Base-by-base conservation (phyloP, 2,329 filamentous ascomycete genomes). In the Teratosphaeria epicoccoides region DNA sequence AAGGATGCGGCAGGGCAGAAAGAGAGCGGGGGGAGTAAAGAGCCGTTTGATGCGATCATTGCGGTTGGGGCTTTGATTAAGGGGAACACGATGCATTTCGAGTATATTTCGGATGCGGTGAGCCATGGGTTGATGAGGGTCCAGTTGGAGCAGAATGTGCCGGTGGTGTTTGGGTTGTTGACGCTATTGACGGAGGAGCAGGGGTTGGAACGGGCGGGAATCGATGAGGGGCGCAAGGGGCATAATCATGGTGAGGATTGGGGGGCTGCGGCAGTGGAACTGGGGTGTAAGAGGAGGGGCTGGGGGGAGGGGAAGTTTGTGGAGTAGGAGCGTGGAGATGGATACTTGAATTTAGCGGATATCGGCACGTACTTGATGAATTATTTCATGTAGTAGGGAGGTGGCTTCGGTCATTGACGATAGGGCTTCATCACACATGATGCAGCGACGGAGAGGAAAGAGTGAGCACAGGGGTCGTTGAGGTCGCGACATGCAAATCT, bases 71-170 rank as follows among this genome's bases (percentile, higher is more conserved):
- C 95, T 52, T 81, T 98, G 55, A 96, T 98, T 74, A 98, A 98
- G 76, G 93, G 93, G 68, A 87, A 95, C 72, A 97, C 93, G 6
- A 96, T 96, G 89, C 93, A 98, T 73, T 98, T 98, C 66, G 93
- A 98, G 73, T 97, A 98, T 74, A 98, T 98, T 63, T 80, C 90
- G 43, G 93, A 97, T 58, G 82, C 88, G 40, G 89, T 94, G 6
- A 88, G 83, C 52, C 88, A 95, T 56, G 93, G 88, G 6, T 77
- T 98, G 55, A 98, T 98, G 93, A 83, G 88, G 58, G 83, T 97
- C 53, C 89, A 95, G 70, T 76, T 97, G 51, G 91, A 98, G 68
- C 83, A 82, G 9, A 87, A 88, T 44, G 81, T 95, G 48, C 93
- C 93, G 26, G 85, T 98, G 54, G 81, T 97, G 53, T 95, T 97